These are phyloP conservation scores for Colletotrichum somersetense DNA, from an alignment of 2,329 filamentous ascomycete species.

Conservation along the genomic window DNA sequence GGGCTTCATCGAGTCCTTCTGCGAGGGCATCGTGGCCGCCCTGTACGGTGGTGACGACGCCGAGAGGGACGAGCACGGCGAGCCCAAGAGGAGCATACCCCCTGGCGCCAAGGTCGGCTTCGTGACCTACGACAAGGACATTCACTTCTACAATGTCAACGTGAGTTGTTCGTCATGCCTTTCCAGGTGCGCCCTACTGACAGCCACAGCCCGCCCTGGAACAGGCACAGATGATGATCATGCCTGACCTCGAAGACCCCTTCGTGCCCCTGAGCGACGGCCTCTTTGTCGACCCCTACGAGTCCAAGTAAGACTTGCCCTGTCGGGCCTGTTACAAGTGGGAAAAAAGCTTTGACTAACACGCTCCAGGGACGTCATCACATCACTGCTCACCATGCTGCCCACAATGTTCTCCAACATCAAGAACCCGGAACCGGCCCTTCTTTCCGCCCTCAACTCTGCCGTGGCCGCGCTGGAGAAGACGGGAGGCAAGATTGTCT, in stretches of 20 bases:
- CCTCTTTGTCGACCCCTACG: conserved; percentile 93
- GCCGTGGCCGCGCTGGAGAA: conserved; percentile 85
- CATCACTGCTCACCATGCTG: conserved; percentile 84
- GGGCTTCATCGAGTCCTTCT: conserved; percentile 90
- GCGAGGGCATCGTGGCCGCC: conserved; percentile 86
- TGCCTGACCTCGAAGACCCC: conserved; percentile 96
- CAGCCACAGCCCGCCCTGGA: conserved; percentile 74
- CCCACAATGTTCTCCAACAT: conserved; percentile 88
- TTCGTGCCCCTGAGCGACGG: conserved; percentile 94
- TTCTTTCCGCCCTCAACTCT: conserved; percentile 86
- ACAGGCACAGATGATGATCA: conserved; percentile 97
- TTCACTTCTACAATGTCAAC: conserved; percentile 97
- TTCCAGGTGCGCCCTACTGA: not conserved
- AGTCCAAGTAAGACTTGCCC: conserved; percentile 73
- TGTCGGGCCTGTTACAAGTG: not conserved
- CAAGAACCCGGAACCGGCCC: conserved; percentile 90
- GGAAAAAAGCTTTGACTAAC: conserved; percentile 45
- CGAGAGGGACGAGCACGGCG: conserved; percentile 66
- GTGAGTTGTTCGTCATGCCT: conserved; percentile 62
- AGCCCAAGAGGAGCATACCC: conserved; percentile 72
- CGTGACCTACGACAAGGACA: conserved; percentile 94
- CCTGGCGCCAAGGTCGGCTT: conserved; percentile 90
- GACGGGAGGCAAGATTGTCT: conserved; percentile 93
- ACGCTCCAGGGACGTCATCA: conserved; percentile 75
- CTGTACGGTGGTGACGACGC: conserved; percentile 79